These are phyloP conservation scores for Populus hybrid DNA, from an alignment of 441 rosid genomes.

Conservation along the genomic window DNA sequence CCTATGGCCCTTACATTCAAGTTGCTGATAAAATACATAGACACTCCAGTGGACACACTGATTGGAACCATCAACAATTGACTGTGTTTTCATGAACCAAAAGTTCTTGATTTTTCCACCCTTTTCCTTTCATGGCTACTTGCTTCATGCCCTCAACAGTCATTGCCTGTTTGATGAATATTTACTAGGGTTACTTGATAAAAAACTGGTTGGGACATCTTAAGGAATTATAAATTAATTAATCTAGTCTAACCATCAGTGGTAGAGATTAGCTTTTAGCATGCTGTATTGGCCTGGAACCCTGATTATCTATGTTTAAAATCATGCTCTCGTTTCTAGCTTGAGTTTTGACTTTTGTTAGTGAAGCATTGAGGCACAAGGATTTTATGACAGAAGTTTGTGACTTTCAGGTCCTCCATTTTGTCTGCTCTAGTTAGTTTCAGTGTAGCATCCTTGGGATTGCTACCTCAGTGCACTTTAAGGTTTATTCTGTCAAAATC, in stretches of 20 bases:
- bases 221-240: not conserved
- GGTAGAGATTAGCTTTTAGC: not conserved
- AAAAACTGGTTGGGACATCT: not conserved
- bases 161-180: not conserved
- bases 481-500: constrained; percentile 43
- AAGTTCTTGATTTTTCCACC: not conserved
- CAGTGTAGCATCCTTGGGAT: constrained; percentile 44
- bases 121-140: not conserved
- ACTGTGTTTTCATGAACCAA: not conserved
- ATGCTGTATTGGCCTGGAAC: not conserved
- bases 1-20: not conserved
- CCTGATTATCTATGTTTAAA: not conserved
- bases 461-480: constrained; percentile 48
- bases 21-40: not conserved
- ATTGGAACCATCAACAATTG: not conserved
- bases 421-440: constrained; percentile 45
- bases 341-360: not conserved
- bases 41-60: not conserved
- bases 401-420: constrained; percentile 62
- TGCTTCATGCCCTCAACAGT: not conserved
- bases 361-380: not conserved
- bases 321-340: not conserved
- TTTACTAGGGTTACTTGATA: not conserved
- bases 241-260: not conserved
- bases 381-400: constrained; percentile 14